A percentile compares a stretch with the other conserved stretches of the same genome.
Evolutionary conservation across 805 yeast genomes (phyloP).

Genomic region (Komagataella mondaviorum): DNA sequence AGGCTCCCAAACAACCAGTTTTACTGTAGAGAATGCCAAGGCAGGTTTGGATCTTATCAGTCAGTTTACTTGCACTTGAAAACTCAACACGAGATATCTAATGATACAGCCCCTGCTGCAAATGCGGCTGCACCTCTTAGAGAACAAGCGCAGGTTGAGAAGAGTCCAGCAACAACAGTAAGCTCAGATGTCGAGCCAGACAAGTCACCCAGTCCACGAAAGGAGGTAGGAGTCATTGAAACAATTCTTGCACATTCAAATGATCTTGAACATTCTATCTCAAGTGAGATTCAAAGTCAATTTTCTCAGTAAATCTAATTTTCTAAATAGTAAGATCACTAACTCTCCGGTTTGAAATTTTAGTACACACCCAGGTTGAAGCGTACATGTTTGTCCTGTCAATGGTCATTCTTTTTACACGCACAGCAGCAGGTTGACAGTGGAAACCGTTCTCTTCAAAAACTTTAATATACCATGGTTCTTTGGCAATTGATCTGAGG

Average conservation of each 20-base stretch:
- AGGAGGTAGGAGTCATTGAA: background rate
- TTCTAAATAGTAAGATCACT: background rate
- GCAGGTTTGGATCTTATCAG: background rate
- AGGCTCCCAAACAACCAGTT: background rate
- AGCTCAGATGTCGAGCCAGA: background rate
- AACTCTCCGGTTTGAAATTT: constrained; percentile 12
- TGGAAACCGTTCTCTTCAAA: constrained; percentile 57
- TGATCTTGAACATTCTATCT: background rate
- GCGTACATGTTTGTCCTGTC: constrained; percentile 84
- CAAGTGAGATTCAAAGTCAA: background rate
- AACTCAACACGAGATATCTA: background rate
- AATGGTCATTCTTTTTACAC: constrained; percentile 50
- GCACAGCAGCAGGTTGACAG: constrained; percentile 57
- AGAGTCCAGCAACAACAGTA: background rate
- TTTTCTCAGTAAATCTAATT: background rate
- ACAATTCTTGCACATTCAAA: background rate
- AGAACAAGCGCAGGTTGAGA: background rate
- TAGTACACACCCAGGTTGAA: constrained; percentile 76
- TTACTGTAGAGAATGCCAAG: background rate
- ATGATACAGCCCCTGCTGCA: background rate
- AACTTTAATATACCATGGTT: constrained; percentile 67
- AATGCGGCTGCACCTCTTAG: background rate
- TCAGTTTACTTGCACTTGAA: background rate
- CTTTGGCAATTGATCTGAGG: constrained; percentile 58
- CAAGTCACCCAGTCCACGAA: background rate